These are phyloP conservation scores for Annulohypoxylon maeteangense DNA, from an alignment of 495 filamentous ascomycete species.

Conservation along the genomic window DNA sequence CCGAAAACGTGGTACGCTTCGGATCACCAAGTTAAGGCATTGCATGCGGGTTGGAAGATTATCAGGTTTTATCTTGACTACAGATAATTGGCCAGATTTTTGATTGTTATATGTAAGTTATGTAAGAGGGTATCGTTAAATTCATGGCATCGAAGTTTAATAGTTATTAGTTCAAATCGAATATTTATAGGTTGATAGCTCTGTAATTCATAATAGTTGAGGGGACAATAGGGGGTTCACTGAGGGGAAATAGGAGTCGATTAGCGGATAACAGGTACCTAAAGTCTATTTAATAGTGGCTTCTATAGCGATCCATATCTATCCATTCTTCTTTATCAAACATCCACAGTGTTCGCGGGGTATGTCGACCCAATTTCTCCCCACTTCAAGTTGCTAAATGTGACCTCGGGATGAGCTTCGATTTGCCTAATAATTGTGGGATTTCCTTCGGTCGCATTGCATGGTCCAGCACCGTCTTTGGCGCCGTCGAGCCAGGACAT, in stretches of 20 bases:
- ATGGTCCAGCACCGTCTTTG: slow-evolving; percentile 64
- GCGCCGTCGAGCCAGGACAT: slow-evolving; percentile 74
- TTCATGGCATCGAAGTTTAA: background rate
- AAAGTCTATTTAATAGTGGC: slow-evolving; percentile 11
- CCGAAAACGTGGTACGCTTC: background rate
- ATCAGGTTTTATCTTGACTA: background rate
- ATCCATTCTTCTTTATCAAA: slow-evolving; percentile 5
- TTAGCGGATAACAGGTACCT: background rate
- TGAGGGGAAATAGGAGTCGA: background rate
- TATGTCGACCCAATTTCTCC: slow-evolving; percentile 71
- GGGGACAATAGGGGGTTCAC: background rate
- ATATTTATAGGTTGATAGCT: background rate
- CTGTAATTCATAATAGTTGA: background rate
- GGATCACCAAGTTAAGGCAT: background rate
- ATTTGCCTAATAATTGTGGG: slow-evolving; percentile 61
- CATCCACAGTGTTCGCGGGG: slow-evolving; percentile 20
- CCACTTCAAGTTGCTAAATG: slow-evolving; percentile 72
- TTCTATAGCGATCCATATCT: slow-evolving; percentile 7
- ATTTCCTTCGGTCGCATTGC: slow-evolving; percentile 63
- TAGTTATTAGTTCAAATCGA: background rate
- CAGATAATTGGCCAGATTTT: background rate
- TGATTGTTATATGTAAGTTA: background rate
- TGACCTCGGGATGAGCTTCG: slow-evolving; percentile 61
- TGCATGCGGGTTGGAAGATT: background rate
- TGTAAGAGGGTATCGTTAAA: background rate